These are phyloP conservation scores for Chlorella variabilis DNA, from an alignment of 163 green algal genomes.

Conservation along the genomic window DNA sequence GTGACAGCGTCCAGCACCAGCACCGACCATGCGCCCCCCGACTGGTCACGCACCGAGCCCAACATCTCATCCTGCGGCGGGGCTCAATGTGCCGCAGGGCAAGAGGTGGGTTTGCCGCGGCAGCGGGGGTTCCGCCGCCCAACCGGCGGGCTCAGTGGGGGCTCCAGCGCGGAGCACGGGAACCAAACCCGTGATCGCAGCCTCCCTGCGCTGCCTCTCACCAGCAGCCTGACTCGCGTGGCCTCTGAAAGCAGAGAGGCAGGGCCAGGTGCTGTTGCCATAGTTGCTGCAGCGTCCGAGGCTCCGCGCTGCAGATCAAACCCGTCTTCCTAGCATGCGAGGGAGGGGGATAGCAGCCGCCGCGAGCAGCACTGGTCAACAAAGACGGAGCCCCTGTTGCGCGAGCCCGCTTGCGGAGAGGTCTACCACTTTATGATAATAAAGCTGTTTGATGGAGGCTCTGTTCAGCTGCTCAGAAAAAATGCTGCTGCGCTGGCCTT, in stretches of 20 bases:
- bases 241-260: not conserved
- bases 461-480: too few relatives aligned
- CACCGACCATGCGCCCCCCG: conserved; percentile 63
- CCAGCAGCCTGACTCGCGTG: conserved; percentile 16
- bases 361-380: too few relatives aligned
- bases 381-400: too few relatives aligned
- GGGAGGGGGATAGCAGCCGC: too few relatives aligned
- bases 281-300: not conserved
- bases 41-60: conserved; percentile 57
- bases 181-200: too few relatives aligned
- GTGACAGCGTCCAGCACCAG: conserved; percentile 82
- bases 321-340: not conserved
- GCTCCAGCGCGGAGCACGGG: not conserved
- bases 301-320: not conserved
- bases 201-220: not conserved
- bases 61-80: conserved; percentile 76
- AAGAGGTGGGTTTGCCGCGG: too few relatives aligned
- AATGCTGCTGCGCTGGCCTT: too few relatives aligned
- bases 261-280: not conserved
- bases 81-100: not conserved
- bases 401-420: too few relatives aligned
- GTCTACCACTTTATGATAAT: too few relatives aligned
- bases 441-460: too few relatives aligned
- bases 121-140: not conserved
- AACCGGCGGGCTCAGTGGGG: not conserved